Evolutionary conservation across 352 stramenopile genomes (phyloP).

Genomic region (Pythium scleroteichum): DNA sequence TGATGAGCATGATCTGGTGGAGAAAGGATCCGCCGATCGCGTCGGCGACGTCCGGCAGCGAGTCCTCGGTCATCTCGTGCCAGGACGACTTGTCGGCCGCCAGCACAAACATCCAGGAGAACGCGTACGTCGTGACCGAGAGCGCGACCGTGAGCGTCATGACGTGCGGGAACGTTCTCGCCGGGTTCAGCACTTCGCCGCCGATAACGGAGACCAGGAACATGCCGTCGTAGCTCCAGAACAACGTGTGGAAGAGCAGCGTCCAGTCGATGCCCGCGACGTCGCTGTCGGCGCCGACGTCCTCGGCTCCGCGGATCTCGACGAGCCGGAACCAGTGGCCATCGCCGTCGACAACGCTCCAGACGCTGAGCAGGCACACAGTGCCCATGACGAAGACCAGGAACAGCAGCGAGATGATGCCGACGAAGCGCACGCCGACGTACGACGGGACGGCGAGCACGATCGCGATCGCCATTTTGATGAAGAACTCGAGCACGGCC

Average conservation of each 20-base stretch:
- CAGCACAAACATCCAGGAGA: conserved; percentile 11
- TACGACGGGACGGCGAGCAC: conserved; percentile 36
- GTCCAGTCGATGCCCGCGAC: conserved; percentile 50
- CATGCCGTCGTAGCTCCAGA: conserved; percentile 94
- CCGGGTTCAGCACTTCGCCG: conserved; percentile 72
- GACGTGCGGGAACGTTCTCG: conserved; percentile 35
- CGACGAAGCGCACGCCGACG: conserved; percentile 34
- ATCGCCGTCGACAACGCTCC: background rate
- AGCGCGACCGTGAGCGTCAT: conserved; percentile 76
- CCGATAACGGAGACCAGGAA: conserved; percentile 79
- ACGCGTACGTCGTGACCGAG: conserved; percentile 33
- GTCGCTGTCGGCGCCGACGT: background rate
- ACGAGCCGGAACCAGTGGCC: background rate
- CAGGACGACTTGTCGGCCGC: conserved; percentile 1
- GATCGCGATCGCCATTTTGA: conserved; percentile 41
- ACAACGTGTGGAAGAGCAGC: conserved; percentile 87
- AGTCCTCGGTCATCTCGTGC: conserved; percentile 1
- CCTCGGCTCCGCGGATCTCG: background rate
- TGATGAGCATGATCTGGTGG: conserved; percentile 46
- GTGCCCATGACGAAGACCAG: conserved; percentile 21
- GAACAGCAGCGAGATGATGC: conserved; percentile 28
- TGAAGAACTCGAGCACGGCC: conserved; percentile 24
- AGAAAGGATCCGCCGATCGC: conserved; percentile 64
- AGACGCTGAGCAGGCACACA: background rate
- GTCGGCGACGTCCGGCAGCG: background rate